Conservation (phyloP, 805 yeast genomes). For the Teunomyces pallodes region DNA sequence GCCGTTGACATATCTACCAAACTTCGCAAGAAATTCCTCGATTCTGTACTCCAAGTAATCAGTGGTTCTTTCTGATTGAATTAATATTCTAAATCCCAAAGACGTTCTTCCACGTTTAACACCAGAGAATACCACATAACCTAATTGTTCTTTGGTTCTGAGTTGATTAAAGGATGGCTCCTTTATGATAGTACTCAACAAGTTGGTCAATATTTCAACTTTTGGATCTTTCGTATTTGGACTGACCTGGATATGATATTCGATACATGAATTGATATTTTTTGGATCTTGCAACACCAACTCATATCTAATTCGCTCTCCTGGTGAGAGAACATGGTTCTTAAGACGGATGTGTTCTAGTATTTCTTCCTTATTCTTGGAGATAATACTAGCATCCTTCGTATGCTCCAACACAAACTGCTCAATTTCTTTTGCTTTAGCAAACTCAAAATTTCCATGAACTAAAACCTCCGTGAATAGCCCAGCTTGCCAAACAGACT, state of each 20-base stretch:
- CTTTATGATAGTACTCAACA: constrained; percentile 67
- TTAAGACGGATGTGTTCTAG: constrained; percentile 22
- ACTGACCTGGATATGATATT: constrained; percentile 71
- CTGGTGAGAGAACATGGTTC: constrained; percentile 41
- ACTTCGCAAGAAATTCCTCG: constrained; percentile 54
- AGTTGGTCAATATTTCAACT: constrained; percentile 51
- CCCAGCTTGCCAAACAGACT: constrained; percentile 48
- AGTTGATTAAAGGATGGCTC: constrained; percentile 90
- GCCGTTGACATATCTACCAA: constrained; percentile 42
- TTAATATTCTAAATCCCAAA: constrained; percentile 66
- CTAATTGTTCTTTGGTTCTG: constrained; percentile 92
- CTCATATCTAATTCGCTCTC: constrained; percentile 46
- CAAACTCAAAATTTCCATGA: constrained; percentile 64
- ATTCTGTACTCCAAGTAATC: constrained; percentile 76
- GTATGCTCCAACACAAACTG: constrained; percentile 29
- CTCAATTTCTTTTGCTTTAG: constrained; percentile 52
- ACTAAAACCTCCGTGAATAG: constrained; percentile 69
- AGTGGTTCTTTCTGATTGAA: constrained; percentile 81
- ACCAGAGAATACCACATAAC: constrained; percentile 89
- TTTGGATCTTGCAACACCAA: constrained; percentile 55
- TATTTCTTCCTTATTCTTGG: constrained; percentile 32
- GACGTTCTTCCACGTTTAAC: constrained; percentile 65
- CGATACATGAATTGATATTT: constrained; percentile 83
- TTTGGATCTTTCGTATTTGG: constrained; percentile 19
- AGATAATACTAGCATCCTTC: constrained; percentile 4